phyloP scores from a whole-genome alignment of 805 yeast genomes.

The Monosporozyma aquatica region DNA sequence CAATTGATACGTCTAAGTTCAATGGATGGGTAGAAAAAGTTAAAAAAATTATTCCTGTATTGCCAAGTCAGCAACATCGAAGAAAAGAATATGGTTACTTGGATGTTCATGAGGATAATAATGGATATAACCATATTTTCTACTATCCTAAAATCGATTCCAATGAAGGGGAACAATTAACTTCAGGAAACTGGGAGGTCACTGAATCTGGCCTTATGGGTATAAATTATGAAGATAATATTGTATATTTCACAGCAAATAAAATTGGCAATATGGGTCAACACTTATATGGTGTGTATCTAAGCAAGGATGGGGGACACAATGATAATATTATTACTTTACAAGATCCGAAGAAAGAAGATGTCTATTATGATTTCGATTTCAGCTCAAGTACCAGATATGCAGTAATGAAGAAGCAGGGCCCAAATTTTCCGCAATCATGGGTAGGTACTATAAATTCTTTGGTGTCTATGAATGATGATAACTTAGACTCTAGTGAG shows the following conservation, averaged over 20 bases:
- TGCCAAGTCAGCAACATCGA: conserved; percentile 27
- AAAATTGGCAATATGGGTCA: conserved; percentile 38
- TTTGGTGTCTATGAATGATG: conserved; percentile 15
- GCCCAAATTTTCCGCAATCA: conserved; percentile 19
- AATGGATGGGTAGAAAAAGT: conserved; percentile 54
- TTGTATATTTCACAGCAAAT: conserved; percentile 51
- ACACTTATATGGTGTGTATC: conserved; percentile 45
- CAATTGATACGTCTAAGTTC: conserved; percentile 36
- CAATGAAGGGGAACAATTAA: conserved; percentile 34
- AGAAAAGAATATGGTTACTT: conserved; percentile 44
- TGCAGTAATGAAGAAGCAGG: conserved; percentile 22
- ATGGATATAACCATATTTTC: conserved; percentile 56
- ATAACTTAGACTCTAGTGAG: conserved; percentile 10
- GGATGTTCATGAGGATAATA: conserved; percentile 44
- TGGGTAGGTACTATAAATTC: conserved; percentile 21
- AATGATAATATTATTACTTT: conserved; percentile 7
- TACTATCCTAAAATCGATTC: conserved; percentile 42
- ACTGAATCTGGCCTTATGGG: conserved; percentile 38
- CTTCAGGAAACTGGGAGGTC: conserved; percentile 45
- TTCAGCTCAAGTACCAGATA: conserved; percentile 51
- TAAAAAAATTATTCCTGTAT: conserved; percentile 33
- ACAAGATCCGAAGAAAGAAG: conserved; percentile 15
- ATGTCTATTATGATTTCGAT: conserved; percentile 35
- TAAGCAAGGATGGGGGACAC: conserved; percentile 18
- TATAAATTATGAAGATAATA: conserved; percentile 39